Evolutionary conservation across 106 monocot genomes (phyloP), one percentile per base, ranked within the genome.

Genomic region (Hemerocallis citrina): DNA sequence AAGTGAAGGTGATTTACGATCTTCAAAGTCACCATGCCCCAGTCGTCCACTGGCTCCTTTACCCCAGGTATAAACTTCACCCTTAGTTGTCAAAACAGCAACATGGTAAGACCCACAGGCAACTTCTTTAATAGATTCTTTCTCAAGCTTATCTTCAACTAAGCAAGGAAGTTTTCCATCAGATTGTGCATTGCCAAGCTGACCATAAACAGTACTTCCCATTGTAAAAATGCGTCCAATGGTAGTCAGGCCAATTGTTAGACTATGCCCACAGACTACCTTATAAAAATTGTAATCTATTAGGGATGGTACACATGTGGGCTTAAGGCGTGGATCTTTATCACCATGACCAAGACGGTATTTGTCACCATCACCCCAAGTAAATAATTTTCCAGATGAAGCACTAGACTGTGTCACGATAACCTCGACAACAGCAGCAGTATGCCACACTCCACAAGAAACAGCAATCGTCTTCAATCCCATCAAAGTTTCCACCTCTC

Each of bases 311-410:
- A 92, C 84, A 72, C 92, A 92, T 20, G 92, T 92, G 30, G 92
- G 92, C 45, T 81, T 78, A 17, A 88, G 75, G 17, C 76, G 69
- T 36, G 84, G 57, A 24, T 92, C 92, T 57, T 79, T 92, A 52
- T 92, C 92, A 62, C 92, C 92, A 74, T 92, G 92, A 34, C 92
- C 92, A 59, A 92, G 84, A 3, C 92, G 75, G 54, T 79, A 71
- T 68, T 88, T 92, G 58, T 92, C 92, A 35, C 92, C 92, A 77
- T 92, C 92, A 59, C 92, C 92, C 92, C 92, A 92, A n/a, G 88
- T 88, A 35, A 92, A 92, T 31, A 92, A 72, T 59, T 92, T 92
- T 38, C 92, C 92, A 39, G 78, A 81, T 33, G 75, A 70, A 20
- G 65, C 61, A 70, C 63, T 78, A 45, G 77, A 75, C 47, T 84